phyloP scores from a whole-genome alignment of 768 basidiomycete genomes.

The Suillus paluster region DNA sequence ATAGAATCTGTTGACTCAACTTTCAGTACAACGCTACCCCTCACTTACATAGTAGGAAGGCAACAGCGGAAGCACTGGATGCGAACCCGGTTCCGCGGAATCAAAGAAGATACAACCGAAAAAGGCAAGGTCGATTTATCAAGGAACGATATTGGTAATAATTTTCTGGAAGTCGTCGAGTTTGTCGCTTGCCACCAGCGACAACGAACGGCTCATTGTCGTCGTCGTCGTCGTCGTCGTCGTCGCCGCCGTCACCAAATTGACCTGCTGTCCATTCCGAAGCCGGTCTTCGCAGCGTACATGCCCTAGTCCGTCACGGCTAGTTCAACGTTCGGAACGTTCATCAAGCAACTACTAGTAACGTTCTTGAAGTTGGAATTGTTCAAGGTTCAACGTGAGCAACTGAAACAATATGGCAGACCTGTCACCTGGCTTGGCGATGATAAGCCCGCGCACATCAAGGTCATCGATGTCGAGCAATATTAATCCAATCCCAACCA shows the following conservation, averaged over 20 bases:
- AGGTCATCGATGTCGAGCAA: constrained; percentile 33
- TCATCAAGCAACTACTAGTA: too few species aligned
- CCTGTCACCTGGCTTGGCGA: constrained; percentile 24
- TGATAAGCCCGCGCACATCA: constrained; percentile 35
- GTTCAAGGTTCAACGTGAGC: too few species aligned
- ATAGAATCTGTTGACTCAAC: too few species aligned
- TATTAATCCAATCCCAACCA: constrained; percentile 25
- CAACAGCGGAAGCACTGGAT: too few species aligned
- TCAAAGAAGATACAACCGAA: background rate
- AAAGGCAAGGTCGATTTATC: constrained; percentile 3
- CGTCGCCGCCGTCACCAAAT: background rate
- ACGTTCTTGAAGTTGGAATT: too few species aligned
- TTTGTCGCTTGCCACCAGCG: constrained; percentile 2
- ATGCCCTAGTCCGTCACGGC: constrained; percentile 29
- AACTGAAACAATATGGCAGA: constrained; percentile 4
- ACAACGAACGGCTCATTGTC: constrained; percentile 1
- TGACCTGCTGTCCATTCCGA: constrained; percentile 13
- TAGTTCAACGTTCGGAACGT: constrained; percentile 23
- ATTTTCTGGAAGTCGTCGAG: constrained; percentile 3
- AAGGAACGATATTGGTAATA: background rate
- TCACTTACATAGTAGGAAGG: too few species aligned
- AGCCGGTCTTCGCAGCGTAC: constrained; percentile 36
- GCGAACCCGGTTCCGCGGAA: too few species aligned
- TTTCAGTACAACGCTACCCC: too few species aligned
- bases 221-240: too few species aligned